Evolutionary conservation across 768 basidiomycete genomes (phyloP), one percentile per base, ranked within the genome.

Genomic region (Termitomyces sp.): DNA sequence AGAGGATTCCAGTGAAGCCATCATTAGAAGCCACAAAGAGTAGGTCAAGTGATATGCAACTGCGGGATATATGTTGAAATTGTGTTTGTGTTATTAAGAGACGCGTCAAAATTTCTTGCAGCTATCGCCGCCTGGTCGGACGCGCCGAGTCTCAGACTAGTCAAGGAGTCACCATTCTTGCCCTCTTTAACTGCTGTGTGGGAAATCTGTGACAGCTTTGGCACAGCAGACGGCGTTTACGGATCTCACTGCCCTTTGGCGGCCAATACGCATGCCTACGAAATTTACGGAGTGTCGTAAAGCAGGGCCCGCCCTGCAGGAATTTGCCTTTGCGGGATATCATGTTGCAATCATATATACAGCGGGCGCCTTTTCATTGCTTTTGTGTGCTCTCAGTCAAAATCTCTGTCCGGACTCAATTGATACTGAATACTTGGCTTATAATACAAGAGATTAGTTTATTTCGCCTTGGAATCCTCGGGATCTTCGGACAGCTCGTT

Each of bases 11-110:
- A 60, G 60, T 3, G 72, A 75, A 52, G 72, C 68, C 36, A 72
- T 82, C 10, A 60, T 83, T 30, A 76, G 82, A 42, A 63, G 76
- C 9, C 65, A 70, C 4, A 65, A 72, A 61, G 70, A 65, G 83
- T 83, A 58, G 57, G 73, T 64, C 40, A 51, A 54, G 4, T 50
- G 20, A 36, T 32, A 30, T 52, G 22, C 36, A 13, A 18, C 7
- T 43, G 20, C 38, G 12, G 42, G 14, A 9, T 7, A 30, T 20
- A 3, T 54, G 22, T 45, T 45, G 43, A 44, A 47, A 12, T 55
- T 32, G 14, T 1, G 5, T 20, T 33, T 16, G 13, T 44, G 50
- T n/a, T 48, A 30, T 38, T n/a, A 57, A 76, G 75, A 10, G 74
- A 78, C 58, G 72, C 71, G 16, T 57, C 70, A 46, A 72, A 71